Conservation (phyloP, 768 basidiomycete genomes). For the Agaricus subrufescens region DNA sequence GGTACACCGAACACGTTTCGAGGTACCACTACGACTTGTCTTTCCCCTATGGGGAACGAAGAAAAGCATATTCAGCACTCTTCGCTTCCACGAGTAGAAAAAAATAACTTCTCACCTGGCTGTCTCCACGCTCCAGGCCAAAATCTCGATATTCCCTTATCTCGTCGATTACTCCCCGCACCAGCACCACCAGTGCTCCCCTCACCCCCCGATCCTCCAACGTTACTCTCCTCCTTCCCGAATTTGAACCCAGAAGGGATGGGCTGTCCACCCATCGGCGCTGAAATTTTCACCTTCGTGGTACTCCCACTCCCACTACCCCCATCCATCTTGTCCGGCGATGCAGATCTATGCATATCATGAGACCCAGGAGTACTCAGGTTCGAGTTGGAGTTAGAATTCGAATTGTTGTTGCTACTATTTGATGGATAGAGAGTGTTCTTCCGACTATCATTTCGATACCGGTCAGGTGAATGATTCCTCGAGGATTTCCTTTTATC, state of each 20-base stretch:
- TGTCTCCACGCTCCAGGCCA: constrained; percentile 75
- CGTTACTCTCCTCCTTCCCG: constrained; percentile 29
- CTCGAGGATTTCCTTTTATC: constrained; percentile 26
- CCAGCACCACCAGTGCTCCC: neutral
- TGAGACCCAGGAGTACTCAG: neutral
- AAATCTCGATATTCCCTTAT: constrained; percentile 92
- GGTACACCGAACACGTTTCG: constrained; percentile 88
- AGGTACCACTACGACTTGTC: constrained; percentile 35
- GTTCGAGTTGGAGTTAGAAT: neutral
- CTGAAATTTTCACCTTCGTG: constrained; percentile 79
- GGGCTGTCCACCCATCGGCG: constrained; percentile 77
- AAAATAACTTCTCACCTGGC: constrained; percentile 38
- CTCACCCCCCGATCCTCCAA: neutral
- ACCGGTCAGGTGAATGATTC: constrained; percentile 45
- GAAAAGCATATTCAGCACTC: neutral
- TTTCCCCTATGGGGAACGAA: constrained; percentile 23
- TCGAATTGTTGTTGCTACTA: constrained; percentile 22
- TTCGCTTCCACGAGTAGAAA: constrained; percentile 9
- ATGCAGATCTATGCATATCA: constrained; percentile 39
- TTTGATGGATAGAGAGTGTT: constrained; percentile 36
- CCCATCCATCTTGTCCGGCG: constrained; percentile 50
- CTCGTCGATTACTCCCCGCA: constrained; percentile 60
- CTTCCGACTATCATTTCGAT: constrained; percentile 52
- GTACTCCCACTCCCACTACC: constrained; percentile 25
- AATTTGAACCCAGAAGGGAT: constrained; percentile 92